A percentile compares a stretch with the other conserved stretches of the same genome.
Evolutionary conservation across 441 rosid genomes (phyloP).

Genomic region (Bocquillonia castaneifolia): DNA sequence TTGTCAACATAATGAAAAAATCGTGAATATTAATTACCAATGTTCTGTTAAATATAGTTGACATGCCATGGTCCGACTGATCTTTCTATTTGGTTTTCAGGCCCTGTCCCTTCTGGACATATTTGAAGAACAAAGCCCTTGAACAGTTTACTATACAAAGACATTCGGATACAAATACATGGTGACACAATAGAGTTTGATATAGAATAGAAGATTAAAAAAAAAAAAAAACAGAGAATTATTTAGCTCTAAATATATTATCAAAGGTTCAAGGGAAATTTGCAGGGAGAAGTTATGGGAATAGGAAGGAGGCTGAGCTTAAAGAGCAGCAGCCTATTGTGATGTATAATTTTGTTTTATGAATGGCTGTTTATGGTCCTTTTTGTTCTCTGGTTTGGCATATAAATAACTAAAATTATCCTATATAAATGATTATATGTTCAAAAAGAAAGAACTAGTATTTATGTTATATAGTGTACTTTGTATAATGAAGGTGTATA

Average conservation of each 20-base stretch:
- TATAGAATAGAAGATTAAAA: not conserved
- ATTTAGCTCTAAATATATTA: not conserved
- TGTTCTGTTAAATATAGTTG: not conserved
- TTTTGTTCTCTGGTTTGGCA: conserved; percentile 16
- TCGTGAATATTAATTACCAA: not conserved
- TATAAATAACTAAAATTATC: conserved; percentile 18
- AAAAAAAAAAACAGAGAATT: no score
- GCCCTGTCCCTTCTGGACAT: conserved; percentile 85
- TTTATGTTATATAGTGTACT: no score
- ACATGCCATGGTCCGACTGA: not conserved
- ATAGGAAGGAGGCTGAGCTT: not conserved
- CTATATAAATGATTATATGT: no score
- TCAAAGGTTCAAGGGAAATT: not conserved
- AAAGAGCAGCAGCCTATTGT: not conserved
- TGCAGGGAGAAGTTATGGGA: not conserved
- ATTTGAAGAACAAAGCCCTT: conserved; percentile 50
- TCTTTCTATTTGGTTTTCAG: conserved; percentile 31
- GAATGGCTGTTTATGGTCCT: conserved; percentile 13
- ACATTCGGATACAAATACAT: conserved; percentile 11
- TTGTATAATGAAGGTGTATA: no score
- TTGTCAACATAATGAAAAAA: not conserved
- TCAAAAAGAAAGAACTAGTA: no score
- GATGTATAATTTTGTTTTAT: conserved; percentile 22
- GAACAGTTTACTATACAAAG: conserved; percentile 9
- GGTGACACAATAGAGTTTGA: conserved; percentile 1